A percentile compares a stretch with the other conserved stretches of the same genome.
These are phyloP conservation scores for Talaromyces sp. DNA, from an alignment of 2,329 filamentous ascomycete species.

Conservation along the genomic window DNA sequence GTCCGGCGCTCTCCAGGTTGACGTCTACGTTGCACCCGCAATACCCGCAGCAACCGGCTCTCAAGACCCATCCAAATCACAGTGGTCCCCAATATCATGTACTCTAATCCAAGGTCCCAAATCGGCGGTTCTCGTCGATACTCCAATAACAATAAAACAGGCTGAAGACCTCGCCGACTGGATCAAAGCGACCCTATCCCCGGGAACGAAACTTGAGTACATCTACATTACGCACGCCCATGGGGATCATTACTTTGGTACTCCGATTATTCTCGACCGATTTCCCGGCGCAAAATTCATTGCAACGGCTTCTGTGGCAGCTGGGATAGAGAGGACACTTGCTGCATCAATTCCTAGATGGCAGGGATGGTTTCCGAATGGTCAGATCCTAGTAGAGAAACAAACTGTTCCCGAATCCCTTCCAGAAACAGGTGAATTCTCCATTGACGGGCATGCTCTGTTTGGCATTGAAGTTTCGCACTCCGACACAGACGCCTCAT, in stretches of 20 bases:
- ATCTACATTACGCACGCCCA: slow-evolving; percentile 46
- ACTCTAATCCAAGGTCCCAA: slow-evolving; percentile 27
- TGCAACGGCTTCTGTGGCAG: slow-evolving; percentile 22
- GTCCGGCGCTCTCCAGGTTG: not conserved
- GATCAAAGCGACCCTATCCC: slow-evolving; percentile 33
- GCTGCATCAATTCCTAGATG: not conserved
- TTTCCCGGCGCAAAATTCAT: slow-evolving; percentile 27
- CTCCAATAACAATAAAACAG: slow-evolving; percentile 29
- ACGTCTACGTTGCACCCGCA: slow-evolving; percentile 9
- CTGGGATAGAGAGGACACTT: slow-evolving; percentile 23
- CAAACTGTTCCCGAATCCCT: not conserved
- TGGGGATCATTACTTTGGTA: slow-evolving; percentile 42
- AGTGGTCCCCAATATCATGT: slow-evolving; percentile 16
- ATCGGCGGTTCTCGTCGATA: slow-evolving; percentile 40
- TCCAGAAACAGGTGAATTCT: not conserved
- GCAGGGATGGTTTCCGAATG: slow-evolving; percentile 3
- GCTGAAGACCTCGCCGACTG: slow-evolving; percentile 33
- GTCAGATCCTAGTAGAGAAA: not conserved
- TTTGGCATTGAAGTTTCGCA: slow-evolving; percentile 27
- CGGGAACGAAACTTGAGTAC: slow-evolving; percentile 28
- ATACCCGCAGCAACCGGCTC: slow-evolving; percentile 3
- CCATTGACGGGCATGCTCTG: slow-evolving; percentile 20
- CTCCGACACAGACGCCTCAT: slow-evolving; percentile 31
- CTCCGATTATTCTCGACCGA: slow-evolving; percentile 26
- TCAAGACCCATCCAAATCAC: not conserved